These are phyloP conservation scores for Prunus dulcis DNA, from an alignment of 306 rosid genomes.

Conservation along the genomic window DNA sequence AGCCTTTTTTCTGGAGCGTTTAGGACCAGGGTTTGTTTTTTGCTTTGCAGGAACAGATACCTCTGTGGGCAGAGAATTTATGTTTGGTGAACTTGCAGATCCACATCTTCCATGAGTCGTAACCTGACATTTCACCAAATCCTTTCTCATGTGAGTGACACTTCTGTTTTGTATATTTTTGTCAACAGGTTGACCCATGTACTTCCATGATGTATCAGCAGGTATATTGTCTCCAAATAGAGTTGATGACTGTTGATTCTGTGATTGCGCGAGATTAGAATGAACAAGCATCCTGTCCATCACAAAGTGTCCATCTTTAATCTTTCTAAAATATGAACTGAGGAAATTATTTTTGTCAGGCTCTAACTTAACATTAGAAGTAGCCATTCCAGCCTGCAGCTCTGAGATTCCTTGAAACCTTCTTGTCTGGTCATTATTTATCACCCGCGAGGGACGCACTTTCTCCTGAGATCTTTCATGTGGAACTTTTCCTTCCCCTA, in stretches of 20 bases:
- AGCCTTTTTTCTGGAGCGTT: constrained; percentile 14
- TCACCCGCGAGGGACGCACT: constrained; percentile 4
- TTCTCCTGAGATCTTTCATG: constrained; percentile 16
- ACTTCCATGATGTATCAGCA: neutral
- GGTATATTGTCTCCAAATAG: constrained; percentile 3
- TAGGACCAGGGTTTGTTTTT: constrained; percentile 14
- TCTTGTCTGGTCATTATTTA: constrained; percentile 6
- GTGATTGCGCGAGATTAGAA: constrained; percentile 10
- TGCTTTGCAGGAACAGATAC: neutral
- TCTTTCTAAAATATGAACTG: constrained; percentile 9
- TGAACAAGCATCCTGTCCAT: constrained; percentile 1
- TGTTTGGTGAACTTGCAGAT: constrained; percentile 13
- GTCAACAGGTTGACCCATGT: constrained; percentile 12
- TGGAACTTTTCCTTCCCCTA: constrained; percentile 11
- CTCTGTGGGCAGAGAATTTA: constrained; percentile 11
- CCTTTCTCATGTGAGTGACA: constrained; percentile 17
- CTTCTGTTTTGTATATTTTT: constrained; percentile 5
- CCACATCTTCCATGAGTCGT: constrained; percentile 8
- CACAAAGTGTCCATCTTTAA: neutral
- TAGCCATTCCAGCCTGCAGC: constrained; percentile 13
- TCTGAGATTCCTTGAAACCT: constrained; percentile 5
- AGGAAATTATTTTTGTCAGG: constrained; percentile 16
- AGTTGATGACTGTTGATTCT: neutral
- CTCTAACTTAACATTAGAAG: constrained; percentile 24
- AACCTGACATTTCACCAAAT: constrained; percentile 1